Percentiles rank a stretch among this genome's conserved stretches.
Conservation (phyloP, 2,329 filamentous ascomycete genomes). For the Penicillium sp. region DNA sequence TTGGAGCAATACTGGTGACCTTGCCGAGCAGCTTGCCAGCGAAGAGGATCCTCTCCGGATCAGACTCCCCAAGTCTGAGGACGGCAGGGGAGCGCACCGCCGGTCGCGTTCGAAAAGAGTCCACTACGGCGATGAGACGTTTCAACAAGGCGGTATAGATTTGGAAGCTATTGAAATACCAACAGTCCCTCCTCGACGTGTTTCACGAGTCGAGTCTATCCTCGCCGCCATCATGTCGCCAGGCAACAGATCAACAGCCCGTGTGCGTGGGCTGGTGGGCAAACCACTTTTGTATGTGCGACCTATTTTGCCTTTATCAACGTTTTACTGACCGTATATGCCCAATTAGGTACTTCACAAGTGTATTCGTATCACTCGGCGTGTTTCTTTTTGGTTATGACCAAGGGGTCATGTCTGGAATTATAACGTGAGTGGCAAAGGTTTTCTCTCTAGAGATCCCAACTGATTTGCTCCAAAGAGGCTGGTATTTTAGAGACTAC, state of each 20-base stretch:
- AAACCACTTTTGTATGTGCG: slow-evolving; percentile 81
- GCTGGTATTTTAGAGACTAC: slow-evolving; percentile 82
- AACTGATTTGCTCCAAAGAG: slow-evolving; percentile 50
- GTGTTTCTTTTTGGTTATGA: slow-evolving; percentile 65
- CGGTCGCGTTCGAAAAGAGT: slow-evolving; percentile 49
- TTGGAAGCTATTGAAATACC: slow-evolving; percentile 67
- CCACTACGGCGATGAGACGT: slow-evolving; percentile 50
- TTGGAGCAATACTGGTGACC: slow-evolving; percentile 93
- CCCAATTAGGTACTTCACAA: slow-evolving; percentile 77
- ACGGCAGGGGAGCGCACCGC: slow-evolving; percentile 44
- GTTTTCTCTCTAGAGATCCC: background rate
- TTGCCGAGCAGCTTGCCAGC: slow-evolving; percentile 84
- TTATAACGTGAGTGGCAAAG: slow-evolving; percentile 58
- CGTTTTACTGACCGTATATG: background rate
- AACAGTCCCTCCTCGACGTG: slow-evolving; percentile 58
- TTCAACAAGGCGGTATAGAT: slow-evolving; percentile 28
- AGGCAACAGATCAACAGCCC: slow-evolving; percentile 62
- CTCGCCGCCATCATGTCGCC: slow-evolving; percentile 82
- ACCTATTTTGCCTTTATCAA: background rate
- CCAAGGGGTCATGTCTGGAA: slow-evolving; percentile 63
- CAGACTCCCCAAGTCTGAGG: slow-evolving; percentile 62
- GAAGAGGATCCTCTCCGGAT: slow-evolving; percentile 76
- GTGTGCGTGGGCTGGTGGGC: slow-evolving; percentile 88
- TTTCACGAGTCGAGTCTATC: slow-evolving; percentile 64
- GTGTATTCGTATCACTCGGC: slow-evolving; percentile 65